A percentile compares a stretch with the other conserved stretches of the same genome.
Conservation (phyloP, 139 green algal genomes). For the Chlorella sp. region DNA sequence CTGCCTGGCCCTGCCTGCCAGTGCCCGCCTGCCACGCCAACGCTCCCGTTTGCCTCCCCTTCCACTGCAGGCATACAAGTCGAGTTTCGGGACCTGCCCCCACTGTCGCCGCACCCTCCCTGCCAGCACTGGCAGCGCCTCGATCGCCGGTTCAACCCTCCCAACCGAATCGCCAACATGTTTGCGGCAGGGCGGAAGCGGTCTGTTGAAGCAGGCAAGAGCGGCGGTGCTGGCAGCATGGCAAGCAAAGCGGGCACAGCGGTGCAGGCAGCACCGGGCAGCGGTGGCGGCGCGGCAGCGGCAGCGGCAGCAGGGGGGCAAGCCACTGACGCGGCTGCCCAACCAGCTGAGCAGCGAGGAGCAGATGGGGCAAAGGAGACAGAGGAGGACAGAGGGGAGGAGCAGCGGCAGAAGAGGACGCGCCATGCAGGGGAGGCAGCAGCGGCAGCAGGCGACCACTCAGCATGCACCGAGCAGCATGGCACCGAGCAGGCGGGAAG, state of each 20-base stretch:
- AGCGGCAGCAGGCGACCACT: background rate
- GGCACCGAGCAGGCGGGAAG: background rate
- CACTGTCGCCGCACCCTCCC: slow-evolving; percentile 23
- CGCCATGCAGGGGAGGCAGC: background rate
- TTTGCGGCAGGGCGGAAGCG: slow-evolving; percentile 56
- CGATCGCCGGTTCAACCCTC: slow-evolving; percentile 54
- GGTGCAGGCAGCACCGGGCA: background rate
- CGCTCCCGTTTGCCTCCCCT: background rate
- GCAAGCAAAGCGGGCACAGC: background rate
- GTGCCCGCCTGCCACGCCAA: background rate
- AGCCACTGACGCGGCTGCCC: background rate
- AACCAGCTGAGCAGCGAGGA: background rate
- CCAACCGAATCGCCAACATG: slow-evolving; percentile 53
- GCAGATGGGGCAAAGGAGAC: background rate
- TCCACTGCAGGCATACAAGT: slow-evolving; percentile 24
- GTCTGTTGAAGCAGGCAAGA: background rate
- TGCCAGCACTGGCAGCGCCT: slow-evolving; percentile 41
- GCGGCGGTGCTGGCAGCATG: background rate
- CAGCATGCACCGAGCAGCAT: background rate
- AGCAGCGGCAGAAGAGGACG: background rate
- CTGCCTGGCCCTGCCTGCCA: background rate
- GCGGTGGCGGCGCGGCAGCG: background rate
- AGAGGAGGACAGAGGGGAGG: background rate
- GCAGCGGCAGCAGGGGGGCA: background rate
- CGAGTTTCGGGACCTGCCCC: slow-evolving; percentile 42